Conservation (phyloP, 176 grass and related monocot species). For the Poa pratensis region DNA sequence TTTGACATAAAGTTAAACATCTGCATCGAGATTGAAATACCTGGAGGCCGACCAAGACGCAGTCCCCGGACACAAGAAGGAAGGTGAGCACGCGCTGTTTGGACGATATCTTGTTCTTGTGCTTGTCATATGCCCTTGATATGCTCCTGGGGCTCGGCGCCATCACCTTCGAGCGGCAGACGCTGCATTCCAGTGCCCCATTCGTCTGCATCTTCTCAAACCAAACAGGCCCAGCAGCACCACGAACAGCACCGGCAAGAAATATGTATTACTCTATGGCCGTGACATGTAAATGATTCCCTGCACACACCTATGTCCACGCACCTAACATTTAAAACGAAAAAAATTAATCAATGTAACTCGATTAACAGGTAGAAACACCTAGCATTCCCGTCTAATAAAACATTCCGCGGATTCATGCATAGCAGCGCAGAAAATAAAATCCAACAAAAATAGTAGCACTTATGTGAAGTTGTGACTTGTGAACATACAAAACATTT, state of each 20-base stretch:
- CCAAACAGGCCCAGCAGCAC: background rate
- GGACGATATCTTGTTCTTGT: slow-evolving; percentile 79
- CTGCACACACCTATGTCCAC: slow-evolving; percentile 18
- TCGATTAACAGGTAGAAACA: background rate
- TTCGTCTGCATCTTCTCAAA: slow-evolving; percentile 78
- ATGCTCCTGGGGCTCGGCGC: slow-evolving; percentile 70
- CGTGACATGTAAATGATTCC: slow-evolving; percentile 24
- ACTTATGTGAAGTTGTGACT: too few relatives aligned
- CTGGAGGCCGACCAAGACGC: slow-evolving; percentile 91
- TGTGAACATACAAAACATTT: background rate
- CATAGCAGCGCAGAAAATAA: background rate
- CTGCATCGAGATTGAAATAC: slow-evolving; percentile 43
- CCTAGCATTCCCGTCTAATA: background rate
- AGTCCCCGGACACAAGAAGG: slow-evolving; percentile 85
- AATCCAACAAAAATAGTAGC: background rate
- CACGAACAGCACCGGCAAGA: slow-evolving; percentile 17
- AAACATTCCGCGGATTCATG: slow-evolving; percentile 8
- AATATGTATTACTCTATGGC: slow-evolving; percentile 10
- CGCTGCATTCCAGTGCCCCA: slow-evolving; percentile 76
- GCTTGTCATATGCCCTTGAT: slow-evolving; percentile 88
- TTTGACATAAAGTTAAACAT: slow-evolving; percentile 15
- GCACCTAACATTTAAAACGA: slow-evolving; percentile 10
- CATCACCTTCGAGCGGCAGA: slow-evolving; percentile 79
- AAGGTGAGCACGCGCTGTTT: slow-evolving; percentile 70
- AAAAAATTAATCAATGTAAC: background rate